Percentiles rank a stretch among this genome's conserved stretches.
These are phyloP conservation scores for Coprinopsis marcescibilis DNA, from an alignment of 768 basidiomycete species.

Conservation along the genomic window DNA sequence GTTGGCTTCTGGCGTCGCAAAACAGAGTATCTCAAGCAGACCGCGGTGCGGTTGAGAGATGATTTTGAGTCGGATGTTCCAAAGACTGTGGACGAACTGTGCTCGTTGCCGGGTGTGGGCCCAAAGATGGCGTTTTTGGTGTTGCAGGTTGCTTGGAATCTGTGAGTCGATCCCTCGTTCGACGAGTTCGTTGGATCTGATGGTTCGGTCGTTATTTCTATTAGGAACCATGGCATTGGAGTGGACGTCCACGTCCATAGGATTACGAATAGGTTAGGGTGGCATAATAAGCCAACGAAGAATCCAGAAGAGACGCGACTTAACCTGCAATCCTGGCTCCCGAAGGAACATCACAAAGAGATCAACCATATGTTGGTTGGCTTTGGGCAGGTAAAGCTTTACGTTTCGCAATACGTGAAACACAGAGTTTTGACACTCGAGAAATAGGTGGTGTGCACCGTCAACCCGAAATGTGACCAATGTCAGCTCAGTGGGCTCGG, in stretches of 20 bases:
- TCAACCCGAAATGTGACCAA: slow-evolving; percentile 56
- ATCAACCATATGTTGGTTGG: slow-evolving; percentile 82
- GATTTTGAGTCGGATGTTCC: slow-evolving; percentile 83
- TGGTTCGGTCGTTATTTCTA: neutral
- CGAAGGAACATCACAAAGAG: slow-evolving; percentile 61
- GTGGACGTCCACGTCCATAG: slow-evolving; percentile 96
- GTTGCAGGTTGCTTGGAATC: slow-evolving; percentile 78
- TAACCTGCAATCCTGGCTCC: slow-evolving; percentile 82
- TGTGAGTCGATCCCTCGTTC: slow-evolving; percentile 39
- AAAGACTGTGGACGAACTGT: slow-evolving; percentile 81
- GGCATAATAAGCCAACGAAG: slow-evolving; percentile 84
- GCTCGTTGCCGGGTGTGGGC: slow-evolving; percentile 85
- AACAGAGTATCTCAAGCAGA: slow-evolving; percentile 70
- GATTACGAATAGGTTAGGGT: slow-evolving; percentile 88
- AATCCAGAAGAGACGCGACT: slow-evolving; percentile 84
- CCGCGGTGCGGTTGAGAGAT: slow-evolving; percentile 63
- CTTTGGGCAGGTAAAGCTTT: slow-evolving; percentile 65
- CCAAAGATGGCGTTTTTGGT: slow-evolving; percentile 94
- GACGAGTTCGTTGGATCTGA: neutral
- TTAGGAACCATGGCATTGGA: slow-evolving; percentile 86
- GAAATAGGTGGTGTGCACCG: slow-evolving; percentile 62
- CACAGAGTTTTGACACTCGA: too few relatives aligned
- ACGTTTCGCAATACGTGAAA: neutral
- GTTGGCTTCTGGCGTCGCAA: slow-evolving; percentile 93
- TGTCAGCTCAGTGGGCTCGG: slow-evolving; percentile 46